These are phyloP conservation scores for Fusarium secorum DNA, from an alignment of 2,329 filamentous ascomycete species.

Conservation along the genomic window DNA sequence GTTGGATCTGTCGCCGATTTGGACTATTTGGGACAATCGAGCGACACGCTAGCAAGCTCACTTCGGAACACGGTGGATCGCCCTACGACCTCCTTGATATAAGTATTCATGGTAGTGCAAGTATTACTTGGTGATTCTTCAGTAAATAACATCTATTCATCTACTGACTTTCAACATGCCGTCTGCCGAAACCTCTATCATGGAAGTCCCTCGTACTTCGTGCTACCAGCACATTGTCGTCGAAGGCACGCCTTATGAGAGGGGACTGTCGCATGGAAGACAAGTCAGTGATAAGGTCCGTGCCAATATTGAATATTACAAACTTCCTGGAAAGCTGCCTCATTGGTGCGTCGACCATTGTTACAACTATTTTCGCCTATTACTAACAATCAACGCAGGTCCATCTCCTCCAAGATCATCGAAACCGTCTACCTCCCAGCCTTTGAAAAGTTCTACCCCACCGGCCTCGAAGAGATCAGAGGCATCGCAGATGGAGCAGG, in stretches of 20 bases:
- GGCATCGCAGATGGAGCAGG: neutral
- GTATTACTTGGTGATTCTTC: neutral
- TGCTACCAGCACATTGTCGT: neutral
- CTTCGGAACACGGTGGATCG: neutral
- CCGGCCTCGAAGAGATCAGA: neutral
- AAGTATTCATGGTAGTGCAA: neutral
- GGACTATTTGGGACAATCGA: neutral
- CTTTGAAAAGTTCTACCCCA: neutral
- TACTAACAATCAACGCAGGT: rapidly evolving
- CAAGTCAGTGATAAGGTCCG: neutral
- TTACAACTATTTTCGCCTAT: rapidly evolving
- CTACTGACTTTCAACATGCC: neutral
- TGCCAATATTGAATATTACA: neutral
- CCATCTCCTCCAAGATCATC: neutral
- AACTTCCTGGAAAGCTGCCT: rapidly evolving
- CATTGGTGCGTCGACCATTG: neutral
- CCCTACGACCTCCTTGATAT: neutral
- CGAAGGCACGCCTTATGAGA: neutral
- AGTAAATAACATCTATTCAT: no score
- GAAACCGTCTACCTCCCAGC: neutral
- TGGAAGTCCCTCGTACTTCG: neutral
- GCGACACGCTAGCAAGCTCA: neutral
- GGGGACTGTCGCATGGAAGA: neutral
- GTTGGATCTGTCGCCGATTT: neutral
- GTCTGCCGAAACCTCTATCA: neutral